These are phyloP conservation scores for Boletus vermiculosoides DNA, from an alignment of 768 basidiomycete species.

Conservation along the genomic window DNA sequence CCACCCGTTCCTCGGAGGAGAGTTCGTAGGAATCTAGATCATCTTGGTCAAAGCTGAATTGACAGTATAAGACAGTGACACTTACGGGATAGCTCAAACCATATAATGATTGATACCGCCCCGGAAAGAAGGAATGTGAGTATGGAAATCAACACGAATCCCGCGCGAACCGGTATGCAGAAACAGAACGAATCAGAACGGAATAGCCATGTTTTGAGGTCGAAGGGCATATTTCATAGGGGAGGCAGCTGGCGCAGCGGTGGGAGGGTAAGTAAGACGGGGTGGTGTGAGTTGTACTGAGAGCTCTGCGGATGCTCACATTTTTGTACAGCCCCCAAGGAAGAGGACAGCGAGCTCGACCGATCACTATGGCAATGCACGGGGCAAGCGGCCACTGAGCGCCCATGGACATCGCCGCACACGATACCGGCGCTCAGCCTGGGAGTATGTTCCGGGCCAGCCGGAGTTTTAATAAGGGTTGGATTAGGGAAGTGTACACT, in stretches of 20 bases:
- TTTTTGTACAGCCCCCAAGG: slow-evolving; percentile 3
- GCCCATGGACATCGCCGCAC: neutral
- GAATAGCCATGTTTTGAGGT: slow-evolving; percentile 45
- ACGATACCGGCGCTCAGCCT: slow-evolving; percentile 2
- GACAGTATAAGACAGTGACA: slow-evolving; percentile 3
- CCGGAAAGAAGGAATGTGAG: slow-evolving; percentile 56
- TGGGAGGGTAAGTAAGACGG: neutral
- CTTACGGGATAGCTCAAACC: slow-evolving; percentile 64
- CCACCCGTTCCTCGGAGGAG: slow-evolving; percentile 33
- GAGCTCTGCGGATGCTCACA: neutral
- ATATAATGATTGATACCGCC: slow-evolving; percentile 50
- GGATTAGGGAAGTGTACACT: slow-evolving; percentile 4
- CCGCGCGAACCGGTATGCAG: slow-evolving; percentile 60
- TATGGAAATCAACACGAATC: slow-evolving; percentile 55
- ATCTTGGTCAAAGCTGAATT: neutral
- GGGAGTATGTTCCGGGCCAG: neutral
- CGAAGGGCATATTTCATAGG: slow-evolving; percentile 38
- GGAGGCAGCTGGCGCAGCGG: neutral
- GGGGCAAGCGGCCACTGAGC: neutral
- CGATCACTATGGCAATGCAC: slow-evolving; percentile 16
- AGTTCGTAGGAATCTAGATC: slow-evolving; percentile 35
- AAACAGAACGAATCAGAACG: slow-evolving; percentile 58
- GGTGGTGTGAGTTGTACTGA: neutral
- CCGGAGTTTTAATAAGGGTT: slow-evolving; percentile 22
- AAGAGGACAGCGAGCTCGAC: neutral